Percentiles rank a stretch among this genome's conserved stretches.
Evolutionary conservation across 768 basidiomycete genomes (phyloP).

Genomic region (Hygrophoropsis aurantiaca): DNA sequence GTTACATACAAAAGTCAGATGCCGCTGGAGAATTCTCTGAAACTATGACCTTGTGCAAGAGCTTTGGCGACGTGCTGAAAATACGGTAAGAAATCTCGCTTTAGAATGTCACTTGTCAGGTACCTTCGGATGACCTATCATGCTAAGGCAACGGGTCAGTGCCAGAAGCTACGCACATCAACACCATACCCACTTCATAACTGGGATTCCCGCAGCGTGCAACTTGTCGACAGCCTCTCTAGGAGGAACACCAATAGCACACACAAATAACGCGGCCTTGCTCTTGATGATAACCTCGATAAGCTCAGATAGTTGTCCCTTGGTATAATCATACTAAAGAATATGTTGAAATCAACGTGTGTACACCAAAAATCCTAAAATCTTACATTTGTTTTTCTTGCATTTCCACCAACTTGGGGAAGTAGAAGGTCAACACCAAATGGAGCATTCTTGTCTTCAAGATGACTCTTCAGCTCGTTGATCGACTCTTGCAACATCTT

Average conservation of each 20-base stretch:
- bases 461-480: slow-evolving; percentile 68
- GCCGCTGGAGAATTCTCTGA: not conserved
- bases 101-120: not conserved
- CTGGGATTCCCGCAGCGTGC: slow-evolving; percentile 73
- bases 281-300: slow-evolving; percentile 76
- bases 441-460: slow-evolving; percentile 74
- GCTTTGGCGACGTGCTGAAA: slow-evolving; percentile 70
- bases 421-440: slow-evolving; percentile 84
- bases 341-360: not conserved
- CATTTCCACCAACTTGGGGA: slow-evolving; percentile 79
- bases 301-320: slow-evolving; percentile 73
- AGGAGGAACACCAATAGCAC: slow-evolving; percentile 82
- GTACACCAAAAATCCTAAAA: not conserved
- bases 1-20: not conserved
- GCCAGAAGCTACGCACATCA: not conserved
- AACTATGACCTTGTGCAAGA: slow-evolving; percentile 58
- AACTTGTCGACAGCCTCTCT: slow-evolving; percentile 80
- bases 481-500: slow-evolving; percentile 67
- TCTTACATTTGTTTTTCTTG: slow-evolving; percentile 76
- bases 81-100: not conserved
- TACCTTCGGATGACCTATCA: slow-evolving; percentile 86
- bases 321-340: slow-evolving; percentile 67
- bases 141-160: slow-evolving; percentile 39
- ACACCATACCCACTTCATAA: slow-evolving; percentile 72
- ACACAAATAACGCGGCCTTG: slow-evolving; percentile 77